Base-by-base conservation (phyloP, 495 filamentous ascomycete species). In the Aspergillus leporis region DNA sequence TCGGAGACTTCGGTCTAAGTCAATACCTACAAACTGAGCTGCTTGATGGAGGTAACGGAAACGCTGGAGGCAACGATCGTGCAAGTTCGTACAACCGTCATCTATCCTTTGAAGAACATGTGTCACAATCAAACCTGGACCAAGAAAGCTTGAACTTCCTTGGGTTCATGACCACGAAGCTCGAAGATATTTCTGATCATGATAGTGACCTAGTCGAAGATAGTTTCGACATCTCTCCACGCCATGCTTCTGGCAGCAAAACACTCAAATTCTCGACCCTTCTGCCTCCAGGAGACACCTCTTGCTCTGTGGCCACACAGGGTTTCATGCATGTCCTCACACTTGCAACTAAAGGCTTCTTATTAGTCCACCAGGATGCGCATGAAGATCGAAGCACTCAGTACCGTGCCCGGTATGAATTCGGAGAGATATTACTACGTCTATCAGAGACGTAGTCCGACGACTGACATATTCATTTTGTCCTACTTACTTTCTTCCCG, bases 261-360 rank as follows among this genome's bases (percentile, higher is more conserved):
- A 62, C 62, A 18, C 74, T 85, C 28, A 38, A 70, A 0, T 91
- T 95, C 65, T 82, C 84, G 51, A 70, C 82, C 23, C 65, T 93
- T 14, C 75, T 90, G 19, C 81, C 87, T 22, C 79, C 80, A 1
- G 57, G 51, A 22, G 69, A 79, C 23, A 84, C 85, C 38, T 80
- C 75, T 28, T 76, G 75, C 14, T 70, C 79, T 16, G 83, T 91
- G 0, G 89, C 88, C 38, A 87, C 86, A 9, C 88, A 92, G 63
- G 90, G 81, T 1, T 79, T 95, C 58, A 83, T 89, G 70, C 87
- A 93, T 71, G 78, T 86, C 13, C 81, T 95, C 16, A 77, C 82
- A 18, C 83, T 93, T 8, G 87, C 83, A 10, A 91, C 86, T 10
- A 89, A 85, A 74, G 80, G 78, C 0, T 65, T 84, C 51, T 38